Percentiles rank a stretch among this genome's conserved stretches.
phyloP scores from a whole-genome alignment of 1,284 basidiomycete genomes.

The Xerocomus minutiporus region DNA sequence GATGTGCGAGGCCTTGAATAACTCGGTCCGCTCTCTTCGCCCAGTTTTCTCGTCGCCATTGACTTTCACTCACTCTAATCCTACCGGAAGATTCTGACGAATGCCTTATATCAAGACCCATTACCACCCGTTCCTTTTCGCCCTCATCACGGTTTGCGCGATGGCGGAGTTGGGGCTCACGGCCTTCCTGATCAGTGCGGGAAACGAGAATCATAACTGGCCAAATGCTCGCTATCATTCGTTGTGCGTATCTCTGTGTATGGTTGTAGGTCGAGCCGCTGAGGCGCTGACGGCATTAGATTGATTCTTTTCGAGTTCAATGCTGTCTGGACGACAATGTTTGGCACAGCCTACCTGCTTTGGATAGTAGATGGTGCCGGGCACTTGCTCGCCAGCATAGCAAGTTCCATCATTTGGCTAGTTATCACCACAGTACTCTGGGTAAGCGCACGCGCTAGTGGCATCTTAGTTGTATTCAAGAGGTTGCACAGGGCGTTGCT shows the following conservation, averaged over 20 bases:
- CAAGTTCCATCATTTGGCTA: slow-evolving; percentile 73
- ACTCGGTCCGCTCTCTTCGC: slow-evolving; percentile 6
- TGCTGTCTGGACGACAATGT: slow-evolving; percentile 66
- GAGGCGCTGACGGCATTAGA: slow-evolving; percentile 30
- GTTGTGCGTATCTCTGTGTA: slow-evolving; percentile 44
- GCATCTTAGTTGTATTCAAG: background rate
- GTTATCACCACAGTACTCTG: slow-evolving; percentile 58
- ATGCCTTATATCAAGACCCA: slow-evolving; percentile 47
- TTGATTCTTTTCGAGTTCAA: slow-evolving; percentile 64
- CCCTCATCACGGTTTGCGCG: slow-evolving; percentile 60
- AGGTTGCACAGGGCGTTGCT: slow-evolving; percentile 48
- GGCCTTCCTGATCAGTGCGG: slow-evolving; percentile 62
- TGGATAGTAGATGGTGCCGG: slow-evolving; percentile 64
- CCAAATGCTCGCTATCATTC: slow-evolving; percentile 59
- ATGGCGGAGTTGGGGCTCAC: slow-evolving; percentile 69
- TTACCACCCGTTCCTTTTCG: slow-evolving; percentile 68
- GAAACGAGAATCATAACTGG: slow-evolving; percentile 58
- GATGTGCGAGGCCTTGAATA: slow-evolving; percentile 25
- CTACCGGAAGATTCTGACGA: slow-evolving; percentile 9
- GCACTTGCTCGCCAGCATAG: slow-evolving; percentile 65
- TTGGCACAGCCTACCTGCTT: slow-evolving; percentile 61
- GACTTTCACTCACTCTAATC: slow-evolving; percentile 10
- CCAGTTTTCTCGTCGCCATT: slow-evolving; percentile 12
- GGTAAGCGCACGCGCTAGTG: slow-evolving; percentile 37
- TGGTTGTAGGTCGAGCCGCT: slow-evolving; percentile 6